Conservation (phyloP, 495 filamentous ascomycete species). For the Aspergillus carlsbadensis region DNA sequence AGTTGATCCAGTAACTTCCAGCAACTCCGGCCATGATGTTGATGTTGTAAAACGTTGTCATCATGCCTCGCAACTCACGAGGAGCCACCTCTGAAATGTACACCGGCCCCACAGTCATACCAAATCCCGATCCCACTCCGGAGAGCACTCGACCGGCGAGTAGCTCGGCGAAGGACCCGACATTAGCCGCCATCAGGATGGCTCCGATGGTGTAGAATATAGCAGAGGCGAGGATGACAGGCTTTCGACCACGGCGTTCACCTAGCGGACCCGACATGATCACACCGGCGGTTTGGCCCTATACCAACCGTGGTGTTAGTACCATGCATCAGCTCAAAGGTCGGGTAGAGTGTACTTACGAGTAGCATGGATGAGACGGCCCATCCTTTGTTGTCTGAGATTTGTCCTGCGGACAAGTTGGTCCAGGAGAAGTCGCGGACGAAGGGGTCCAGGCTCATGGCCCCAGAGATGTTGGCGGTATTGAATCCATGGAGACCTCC, state of each 20-base stretch:
- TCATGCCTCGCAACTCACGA: conserved; percentile 59
- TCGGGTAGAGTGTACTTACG: conserved; percentile 11
- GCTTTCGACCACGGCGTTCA: conserved; percentile 22
- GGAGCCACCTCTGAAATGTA: conserved; percentile 52
- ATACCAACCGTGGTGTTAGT: neutral
- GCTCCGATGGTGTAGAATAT: conserved; percentile 25
- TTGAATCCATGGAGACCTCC: conserved; percentile 27
- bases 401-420: conserved; percentile 3
- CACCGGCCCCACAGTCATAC: conserved; percentile 75
- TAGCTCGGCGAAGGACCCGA: conserved; percentile 42
- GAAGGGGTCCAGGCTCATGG: conserved; percentile 25
- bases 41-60: conserved; percentile 74
- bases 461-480: conserved; percentile 28
- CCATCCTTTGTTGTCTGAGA: conserved; percentile 25
- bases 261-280: conserved; percentile 17
- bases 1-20: conserved; percentile 79
- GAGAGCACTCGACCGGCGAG: conserved; percentile 66
- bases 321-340: neutral
- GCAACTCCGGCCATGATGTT: conserved; percentile 79
- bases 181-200: conserved; percentile 25
- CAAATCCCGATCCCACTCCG: conserved; percentile 71
- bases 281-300: conserved; percentile 21
- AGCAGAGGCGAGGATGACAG: conserved; percentile 17
- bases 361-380: conserved; percentile 26
- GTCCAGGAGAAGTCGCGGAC: conserved; percentile 21